Conservation (phyloP, 2,329 filamentous ascomycete genomes). For the Penicillium sp. region DNA sequence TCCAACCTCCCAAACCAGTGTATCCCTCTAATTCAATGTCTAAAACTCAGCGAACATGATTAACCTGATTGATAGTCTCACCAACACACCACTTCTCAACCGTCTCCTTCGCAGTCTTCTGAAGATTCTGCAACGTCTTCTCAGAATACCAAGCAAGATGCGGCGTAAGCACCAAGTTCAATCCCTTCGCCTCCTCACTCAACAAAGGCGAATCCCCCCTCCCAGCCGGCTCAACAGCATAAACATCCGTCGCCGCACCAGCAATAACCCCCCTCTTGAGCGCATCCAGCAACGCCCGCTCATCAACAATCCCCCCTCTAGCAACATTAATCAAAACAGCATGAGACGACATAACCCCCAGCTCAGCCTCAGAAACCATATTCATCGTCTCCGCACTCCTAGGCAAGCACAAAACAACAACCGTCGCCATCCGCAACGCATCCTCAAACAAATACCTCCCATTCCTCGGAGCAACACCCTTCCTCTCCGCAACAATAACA, state of each 20-base stretch:
- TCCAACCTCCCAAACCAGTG: not conserved
- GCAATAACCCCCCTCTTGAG: constrained; percentile 43
- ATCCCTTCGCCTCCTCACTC: constrained; percentile 35
- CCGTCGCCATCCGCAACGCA: constrained; percentile 27
- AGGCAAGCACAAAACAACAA: constrained; percentile 31
- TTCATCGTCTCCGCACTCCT: constrained; percentile 31
- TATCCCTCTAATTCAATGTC: not conserved
- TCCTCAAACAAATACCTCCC: constrained; percentile 29
- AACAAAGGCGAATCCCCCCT: constrained; percentile 44
- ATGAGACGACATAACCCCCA: constrained; percentile 40
- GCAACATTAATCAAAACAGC: constrained; percentile 49
- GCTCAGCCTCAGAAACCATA: constrained; percentile 37
- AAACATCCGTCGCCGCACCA: constrained; percentile 47
- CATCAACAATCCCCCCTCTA: constrained; percentile 51
- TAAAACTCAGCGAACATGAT: too few species aligned
- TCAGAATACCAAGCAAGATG: constrained; percentile 54
- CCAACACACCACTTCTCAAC: constrained; percentile 14
- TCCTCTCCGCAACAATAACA: constrained; percentile 48
- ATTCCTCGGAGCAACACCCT: constrained; percentile 27
- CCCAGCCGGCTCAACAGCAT: constrained; percentile 46
- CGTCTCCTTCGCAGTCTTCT: constrained; percentile 16
- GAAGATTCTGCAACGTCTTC: constrained; percentile 47
- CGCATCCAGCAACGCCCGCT: constrained; percentile 46
- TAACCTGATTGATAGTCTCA: constrained; percentile 11
- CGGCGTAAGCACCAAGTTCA: constrained; percentile 50